Conservation (phyloP, 495 filamentous ascomycete genomes). For the Penicillium roqueforti region DNA sequence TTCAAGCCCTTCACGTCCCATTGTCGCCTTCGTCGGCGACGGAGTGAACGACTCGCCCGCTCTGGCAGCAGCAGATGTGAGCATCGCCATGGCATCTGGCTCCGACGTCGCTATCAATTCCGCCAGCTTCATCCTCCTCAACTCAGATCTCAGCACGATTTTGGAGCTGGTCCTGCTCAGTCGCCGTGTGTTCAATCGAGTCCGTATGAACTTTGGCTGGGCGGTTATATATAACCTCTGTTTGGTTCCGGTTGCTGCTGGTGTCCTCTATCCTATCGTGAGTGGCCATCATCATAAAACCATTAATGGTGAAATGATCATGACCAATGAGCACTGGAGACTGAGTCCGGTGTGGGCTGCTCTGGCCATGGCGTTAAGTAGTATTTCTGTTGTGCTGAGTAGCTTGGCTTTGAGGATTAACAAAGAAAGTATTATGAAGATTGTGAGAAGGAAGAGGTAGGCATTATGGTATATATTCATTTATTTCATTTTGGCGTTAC, state of each 20-base stretch:
- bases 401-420: slow-evolving; percentile 60
- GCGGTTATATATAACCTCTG: slow-evolving; percentile 79
- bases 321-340: slow-evolving; percentile 40
- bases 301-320: slow-evolving; percentile 22
- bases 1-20: slow-evolving; percentile 20
- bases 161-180: slow-evolving; percentile 70
- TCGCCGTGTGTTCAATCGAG: slow-evolving; percentile 65
- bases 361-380: slow-evolving; percentile 82
- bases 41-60: slow-evolving; percentile 89
- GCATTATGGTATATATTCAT: background rate
- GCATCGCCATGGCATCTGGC: slow-evolving; percentile 78
- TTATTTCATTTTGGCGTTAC: background rate
- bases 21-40: slow-evolving; percentile 70
- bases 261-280: slow-evolving; percentile 68
- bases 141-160: slow-evolving; percentile 63
- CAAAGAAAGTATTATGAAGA: slow-evolving; percentile 20
- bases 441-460: slow-evolving; percentile 14
- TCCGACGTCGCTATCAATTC: slow-evolving; percentile 81
- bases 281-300: slow-evolving; percentile 44
- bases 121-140: slow-evolving; percentile 81
- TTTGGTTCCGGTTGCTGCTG: slow-evolving; percentile 79
- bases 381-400: slow-evolving; percentile 73
- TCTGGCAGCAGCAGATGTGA: slow-evolving; percentile 73
- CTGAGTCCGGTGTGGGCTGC: slow-evolving; percentile 82
- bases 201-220: slow-evolving; percentile 87